phyloP scores from a whole-genome alignment of 257 asterid genomes.

The Penstemon davidsonii region DNA sequence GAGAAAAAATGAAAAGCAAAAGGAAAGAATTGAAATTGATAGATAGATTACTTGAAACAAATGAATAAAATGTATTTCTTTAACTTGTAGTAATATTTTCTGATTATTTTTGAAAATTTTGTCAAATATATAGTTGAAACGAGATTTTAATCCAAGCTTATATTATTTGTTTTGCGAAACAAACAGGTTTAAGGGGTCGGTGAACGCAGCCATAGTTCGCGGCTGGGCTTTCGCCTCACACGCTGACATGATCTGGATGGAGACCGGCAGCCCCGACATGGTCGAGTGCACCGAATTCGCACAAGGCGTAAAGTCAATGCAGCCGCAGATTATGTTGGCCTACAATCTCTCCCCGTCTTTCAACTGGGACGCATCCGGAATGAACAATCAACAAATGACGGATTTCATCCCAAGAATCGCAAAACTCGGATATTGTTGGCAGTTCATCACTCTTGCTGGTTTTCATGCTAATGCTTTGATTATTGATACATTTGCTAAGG shows the following conservation, averaged over 20 bases:
- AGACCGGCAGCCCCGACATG: conserved; percentile 80
- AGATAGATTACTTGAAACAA: too few relatives aligned
- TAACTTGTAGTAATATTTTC: too few relatives aligned
- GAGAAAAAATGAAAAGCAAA: too few relatives aligned
- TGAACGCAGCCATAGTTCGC: conserved; percentile 75
- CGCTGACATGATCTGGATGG: conserved; percentile 91
- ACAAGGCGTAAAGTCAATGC: conserved; percentile 60
- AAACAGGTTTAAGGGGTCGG: conserved; percentile 67
- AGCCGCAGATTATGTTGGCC: conserved; percentile 85
- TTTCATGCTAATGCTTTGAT: conserved; percentile 88
- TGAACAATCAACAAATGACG: conserved; percentile 78
- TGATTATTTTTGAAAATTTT: too few relatives aligned
- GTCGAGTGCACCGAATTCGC: conserved; percentile 89
- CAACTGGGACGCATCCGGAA: conserved; percentile 98
- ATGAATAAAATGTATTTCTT: too few relatives aligned
- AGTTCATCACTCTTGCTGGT: conserved; percentile 94
- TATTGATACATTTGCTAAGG: conserved; percentile 81
- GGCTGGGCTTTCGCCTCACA: conserved; percentile 86
- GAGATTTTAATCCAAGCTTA: too few relatives aligned
- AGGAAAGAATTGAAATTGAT: too few relatives aligned
- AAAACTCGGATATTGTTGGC: conserved; percentile 83
- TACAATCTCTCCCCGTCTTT: conserved; percentile 93
- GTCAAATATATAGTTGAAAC: too few relatives aligned
- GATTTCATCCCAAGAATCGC: conserved; percentile 90
- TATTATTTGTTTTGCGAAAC: too few relatives aligned